Evolutionary conservation across 202 grass and related monocot species (phyloP).

Genomic region (Dendrocalamus latiflorus): DNA sequence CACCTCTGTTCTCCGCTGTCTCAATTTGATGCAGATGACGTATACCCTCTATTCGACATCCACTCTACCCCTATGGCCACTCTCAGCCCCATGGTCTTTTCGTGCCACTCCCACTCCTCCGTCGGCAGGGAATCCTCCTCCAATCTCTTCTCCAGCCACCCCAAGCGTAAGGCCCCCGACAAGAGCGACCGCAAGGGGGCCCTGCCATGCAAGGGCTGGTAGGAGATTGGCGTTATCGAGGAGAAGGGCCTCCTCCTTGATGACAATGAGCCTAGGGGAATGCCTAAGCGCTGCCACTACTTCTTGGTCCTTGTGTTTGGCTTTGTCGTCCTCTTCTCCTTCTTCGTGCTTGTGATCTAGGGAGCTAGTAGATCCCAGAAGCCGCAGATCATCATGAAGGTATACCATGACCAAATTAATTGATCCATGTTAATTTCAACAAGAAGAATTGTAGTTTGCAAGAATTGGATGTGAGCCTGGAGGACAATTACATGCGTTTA

Average conservation of each 20-base stretch:
- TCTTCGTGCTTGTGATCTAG: slow-evolving; percentile 91
- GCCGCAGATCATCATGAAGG: slow-evolving; percentile 68
- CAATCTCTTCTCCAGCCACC: slow-evolving; percentile 63
- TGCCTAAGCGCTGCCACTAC: slow-evolving; percentile 55
- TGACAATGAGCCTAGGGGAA: slow-evolving; percentile 33
- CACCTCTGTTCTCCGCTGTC: too few species aligned
- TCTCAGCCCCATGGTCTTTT: slow-evolving; percentile 62
- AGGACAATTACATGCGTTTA: neutral
- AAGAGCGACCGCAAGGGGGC: slow-evolving; percentile 25
- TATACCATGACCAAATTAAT: too few species aligned
- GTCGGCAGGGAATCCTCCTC: too few species aligned
- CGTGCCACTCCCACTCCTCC: slow-evolving; percentile 76
- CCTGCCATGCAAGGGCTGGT: slow-evolving; percentile 26
- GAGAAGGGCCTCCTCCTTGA: slow-evolving; percentile 63
- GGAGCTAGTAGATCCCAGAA: slow-evolving; percentile 77
- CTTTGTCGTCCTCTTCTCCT: slow-evolving; percentile 72
- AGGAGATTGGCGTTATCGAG: slow-evolving; percentile 79
- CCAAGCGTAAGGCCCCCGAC: neutral
- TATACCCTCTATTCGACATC: too few species aligned
- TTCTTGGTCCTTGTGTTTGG: slow-evolving; percentile 49
- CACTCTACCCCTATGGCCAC: slow-evolving; percentile 83
- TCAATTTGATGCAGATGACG: too few species aligned
- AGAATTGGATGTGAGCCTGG: neutral
- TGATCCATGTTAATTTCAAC: too few species aligned
- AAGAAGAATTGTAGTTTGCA: neutral